Percentiles rank a stretch among this genome's conserved stretches.
These are phyloP conservation scores for Atkinsonella hypoxylon DNA, from an alignment of 2,329 filamentous ascomycete species.

Conservation along the genomic window DNA sequence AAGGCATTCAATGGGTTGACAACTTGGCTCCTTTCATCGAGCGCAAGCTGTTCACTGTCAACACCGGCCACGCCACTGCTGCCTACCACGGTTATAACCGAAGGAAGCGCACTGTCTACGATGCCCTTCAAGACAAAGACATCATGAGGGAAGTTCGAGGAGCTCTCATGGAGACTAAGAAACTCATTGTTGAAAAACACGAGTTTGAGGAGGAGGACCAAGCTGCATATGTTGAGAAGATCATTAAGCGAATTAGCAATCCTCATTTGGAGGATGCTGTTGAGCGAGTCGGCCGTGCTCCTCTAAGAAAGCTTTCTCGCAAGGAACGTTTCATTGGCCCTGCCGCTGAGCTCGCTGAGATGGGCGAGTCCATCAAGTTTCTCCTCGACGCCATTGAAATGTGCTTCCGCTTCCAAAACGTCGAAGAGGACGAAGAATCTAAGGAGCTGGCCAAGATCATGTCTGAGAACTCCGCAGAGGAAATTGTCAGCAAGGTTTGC, in stretches of 20 bases:
- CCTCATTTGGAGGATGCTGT: constrained; percentile 85
- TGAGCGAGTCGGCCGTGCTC: constrained; percentile 89
- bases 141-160: constrained; percentile 71
- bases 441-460: constrained; percentile 77
- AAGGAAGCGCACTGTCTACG: constrained; percentile 78
- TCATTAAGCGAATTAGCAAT: constrained; percentile 87
- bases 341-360: constrained; percentile 77
- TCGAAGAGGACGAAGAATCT: constrained; percentile 85
- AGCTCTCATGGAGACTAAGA: constrained; percentile 74
- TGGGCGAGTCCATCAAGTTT: constrained; percentile 57
- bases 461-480: constrained; percentile 57
- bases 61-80: constrained; percentile 91
- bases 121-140: constrained; percentile 68
- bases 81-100: constrained; percentile 89
- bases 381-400: constrained; percentile 80
- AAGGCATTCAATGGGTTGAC: constrained; percentile 87
- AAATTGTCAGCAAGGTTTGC: constrained; percentile 69
- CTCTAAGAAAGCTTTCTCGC: constrained; percentile 83
- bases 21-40: constrained; percentile 92
- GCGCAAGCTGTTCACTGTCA: constrained; percentile 98
- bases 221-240: constrained; percentile 78
- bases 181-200: constrained; percentile 79
- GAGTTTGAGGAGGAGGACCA: constrained; percentile 65
- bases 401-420: constrained; percentile 90
- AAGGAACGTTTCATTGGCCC: constrained; percentile 95